Percentiles rank a stretch among this genome's conserved stretches.
phyloP scores from a whole-genome alignment of 208 protist species.

The Entamoeba invadens region DNA sequence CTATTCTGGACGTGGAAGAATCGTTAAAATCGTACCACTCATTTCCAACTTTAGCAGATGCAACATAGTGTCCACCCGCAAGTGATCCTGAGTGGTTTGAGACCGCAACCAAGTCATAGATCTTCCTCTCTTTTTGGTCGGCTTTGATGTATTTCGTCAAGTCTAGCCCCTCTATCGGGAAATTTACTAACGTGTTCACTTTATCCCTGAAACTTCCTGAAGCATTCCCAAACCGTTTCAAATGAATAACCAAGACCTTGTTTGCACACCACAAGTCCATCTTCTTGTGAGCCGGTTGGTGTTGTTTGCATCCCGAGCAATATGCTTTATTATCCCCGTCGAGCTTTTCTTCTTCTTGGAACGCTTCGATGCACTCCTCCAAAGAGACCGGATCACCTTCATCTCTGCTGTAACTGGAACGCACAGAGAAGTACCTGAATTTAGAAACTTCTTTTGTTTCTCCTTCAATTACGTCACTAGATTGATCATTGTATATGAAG shows the following conservation, averaged over 20 bases:
- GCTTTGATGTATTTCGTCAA: slow-evolving; percentile 3
- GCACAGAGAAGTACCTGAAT: too few species aligned
- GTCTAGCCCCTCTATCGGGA: slow-evolving; percentile 26
- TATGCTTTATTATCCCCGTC: not conserved
- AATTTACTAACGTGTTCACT: slow-evolving; percentile 20
- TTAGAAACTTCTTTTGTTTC: too few species aligned
- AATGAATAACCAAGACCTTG: not conserved
- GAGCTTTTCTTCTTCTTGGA: not conserved
- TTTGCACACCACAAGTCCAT: not conserved
- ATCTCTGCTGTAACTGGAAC: too few species aligned
- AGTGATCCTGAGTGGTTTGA: slow-evolving; percentile 31
- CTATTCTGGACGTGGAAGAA: not conserved
- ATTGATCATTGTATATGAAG: too few species aligned
- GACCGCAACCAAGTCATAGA: slow-evolving; percentile 38
- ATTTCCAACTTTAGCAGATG: not conserved
- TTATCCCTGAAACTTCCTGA: slow-evolving; percentile 7
- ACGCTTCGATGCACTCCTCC: not conserved
- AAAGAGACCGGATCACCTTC: not conserved
- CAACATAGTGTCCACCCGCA: slow-evolving; percentile 20
- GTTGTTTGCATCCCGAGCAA: not conserved
- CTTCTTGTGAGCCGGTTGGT: not conserved
- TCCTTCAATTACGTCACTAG: too few species aligned
- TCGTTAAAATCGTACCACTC: slow-evolving; percentile 34
- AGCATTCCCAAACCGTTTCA: not conserved
- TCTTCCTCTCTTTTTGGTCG: not conserved